Base-by-base conservation (phyloP, 78 protist genomes). In the Mastigamoeba balamuthi region DNA sequence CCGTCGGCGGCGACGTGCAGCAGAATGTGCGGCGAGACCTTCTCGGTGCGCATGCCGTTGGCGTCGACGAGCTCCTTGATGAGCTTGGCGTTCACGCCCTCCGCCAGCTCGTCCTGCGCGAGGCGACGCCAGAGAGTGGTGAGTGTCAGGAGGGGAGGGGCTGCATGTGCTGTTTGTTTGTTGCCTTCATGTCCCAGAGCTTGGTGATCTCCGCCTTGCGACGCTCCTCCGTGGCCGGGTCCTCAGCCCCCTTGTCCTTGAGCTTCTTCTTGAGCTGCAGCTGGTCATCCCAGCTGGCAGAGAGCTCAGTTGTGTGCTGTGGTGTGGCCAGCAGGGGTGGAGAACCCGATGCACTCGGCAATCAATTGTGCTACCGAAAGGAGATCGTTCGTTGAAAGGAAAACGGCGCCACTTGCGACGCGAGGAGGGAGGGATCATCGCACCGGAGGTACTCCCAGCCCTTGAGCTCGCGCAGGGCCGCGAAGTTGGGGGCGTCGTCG, bases 1-100 rank as follows among this genome's bases (percentile, higher is more conserved):
- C 79, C 70, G 52, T 82, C 86, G 17, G 81, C 7, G 0, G 76
- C 8, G 25, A 40, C 72, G 35, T 68, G 81, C 6, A 75, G 42
- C 3, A 48, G 35, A 30, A 6, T 27, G 35, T 74, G 76, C 9
- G 66, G 75, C 39, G 86, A 58, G 8, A 75, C 69, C 17, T 69
- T 73, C 0, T 74, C 75, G 3, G 27, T 42, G 3, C 7, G 41
- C 17, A 40, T 69, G 9, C 52, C 30, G 25, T 82, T 82, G 2
- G 52, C 40, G 10, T 58, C 72, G 4, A 68, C 0, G 27, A 82
- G 17, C 33, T 48, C 58, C 58, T 48, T 48, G 17, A 48, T 17
- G 17, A 48, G 33, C 17, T 48, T 48, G 33, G 17, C 33, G 17
- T 17, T 17, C 17, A 48, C 58, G 17, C 33, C 17, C n/a, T n/a